Conservation (phyloP, 1,284 basidiomycete species). For the Moesziomyces sp. region DNA sequence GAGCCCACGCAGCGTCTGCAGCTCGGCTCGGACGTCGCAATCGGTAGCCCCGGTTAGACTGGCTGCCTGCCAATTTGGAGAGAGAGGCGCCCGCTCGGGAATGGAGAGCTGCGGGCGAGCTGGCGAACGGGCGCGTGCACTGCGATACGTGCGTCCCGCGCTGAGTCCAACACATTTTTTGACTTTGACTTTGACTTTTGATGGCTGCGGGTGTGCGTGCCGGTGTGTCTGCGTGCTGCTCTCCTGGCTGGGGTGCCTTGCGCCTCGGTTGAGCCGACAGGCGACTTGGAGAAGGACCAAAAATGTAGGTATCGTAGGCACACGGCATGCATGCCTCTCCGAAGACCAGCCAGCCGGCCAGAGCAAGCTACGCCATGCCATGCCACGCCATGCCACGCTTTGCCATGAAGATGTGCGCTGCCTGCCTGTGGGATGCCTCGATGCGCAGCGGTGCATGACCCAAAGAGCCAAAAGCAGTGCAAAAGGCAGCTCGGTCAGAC, state of each 20-base stretch:
- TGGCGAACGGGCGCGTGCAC: not conserved
- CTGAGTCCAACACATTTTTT: not conserved
- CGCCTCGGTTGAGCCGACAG: not conserved
- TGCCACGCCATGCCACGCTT: too few relatives aligned
- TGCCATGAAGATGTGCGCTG: not conserved
- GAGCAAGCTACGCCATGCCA: too few relatives aligned
- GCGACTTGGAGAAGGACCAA: not conserved
- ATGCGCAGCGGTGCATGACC: not conserved
- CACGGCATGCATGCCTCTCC: not conserved
- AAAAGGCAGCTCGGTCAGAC: not conserved
- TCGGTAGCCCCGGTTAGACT: too few relatives aligned
- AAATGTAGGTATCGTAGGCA: too few relatives aligned
- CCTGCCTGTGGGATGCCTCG: not conserved
- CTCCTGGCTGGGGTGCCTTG: not conserved
- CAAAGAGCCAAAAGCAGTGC: not conserved
- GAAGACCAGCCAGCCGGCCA: not conserved
- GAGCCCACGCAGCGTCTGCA: not conserved
- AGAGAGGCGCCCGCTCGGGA: not conserved
- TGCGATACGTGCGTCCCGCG: not conserved
- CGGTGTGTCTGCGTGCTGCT: not conserved
- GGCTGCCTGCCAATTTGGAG: not conserved
- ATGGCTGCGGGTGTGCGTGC: not conserved
- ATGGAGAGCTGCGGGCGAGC: not conserved
- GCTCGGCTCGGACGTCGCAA: not conserved
- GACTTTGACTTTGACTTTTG: too few relatives aligned